Percentiles rank a stretch among this genome's conserved stretches.
Evolutionary conservation across 2,329 filamentous ascomycete species (phyloP).

Genomic region (Ceratocystis lukuohia): DNA sequence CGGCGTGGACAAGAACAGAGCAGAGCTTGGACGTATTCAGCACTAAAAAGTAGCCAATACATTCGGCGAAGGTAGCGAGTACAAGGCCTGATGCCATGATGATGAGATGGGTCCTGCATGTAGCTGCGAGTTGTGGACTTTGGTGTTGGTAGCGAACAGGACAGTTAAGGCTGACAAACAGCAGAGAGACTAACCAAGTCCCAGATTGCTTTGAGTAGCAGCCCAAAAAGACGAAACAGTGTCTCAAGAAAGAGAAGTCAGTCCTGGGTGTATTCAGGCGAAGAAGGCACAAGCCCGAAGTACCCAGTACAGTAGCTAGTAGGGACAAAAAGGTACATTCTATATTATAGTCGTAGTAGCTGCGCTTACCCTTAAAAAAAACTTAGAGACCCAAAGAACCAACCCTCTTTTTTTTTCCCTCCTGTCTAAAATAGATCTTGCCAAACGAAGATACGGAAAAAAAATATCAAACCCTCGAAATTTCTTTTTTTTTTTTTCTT

Average conservation of each 20-base stretch:
- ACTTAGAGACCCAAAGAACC: not conserved
- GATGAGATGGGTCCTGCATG: not conserved
- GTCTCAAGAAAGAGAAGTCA: too few species aligned
- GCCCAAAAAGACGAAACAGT: too few species aligned
- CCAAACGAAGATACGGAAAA: conserved; percentile 5
- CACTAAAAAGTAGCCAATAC: not conserved
- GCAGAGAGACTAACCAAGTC: not conserved
- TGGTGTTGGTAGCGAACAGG: not conserved
- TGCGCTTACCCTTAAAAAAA: not conserved
- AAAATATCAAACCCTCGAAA: conserved; percentile 9
- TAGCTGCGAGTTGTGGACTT: not conserved
- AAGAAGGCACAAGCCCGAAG: too few species aligned
- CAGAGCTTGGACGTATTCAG: conserved; percentile 6
- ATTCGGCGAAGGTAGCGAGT: too few species aligned
- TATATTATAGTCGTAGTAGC: too few species aligned
- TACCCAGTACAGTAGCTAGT: too few species aligned
- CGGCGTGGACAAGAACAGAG: not conserved
- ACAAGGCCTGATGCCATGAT: not conserved
- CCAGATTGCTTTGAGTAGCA: too few species aligned
- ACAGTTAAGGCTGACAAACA: not conserved
- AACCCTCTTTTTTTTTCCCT: conserved; percentile 11
- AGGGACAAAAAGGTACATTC: too few species aligned
- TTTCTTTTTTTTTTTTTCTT: conserved; percentile 12
- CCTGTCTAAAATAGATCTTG: not conserved
- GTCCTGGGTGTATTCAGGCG: too few species aligned